Evolutionary conservation across 2,329 filamentous ascomycete species (phyloP), one percentile per base, ranked within the genome.

Genomic region (Piedraia hortae): DNA sequence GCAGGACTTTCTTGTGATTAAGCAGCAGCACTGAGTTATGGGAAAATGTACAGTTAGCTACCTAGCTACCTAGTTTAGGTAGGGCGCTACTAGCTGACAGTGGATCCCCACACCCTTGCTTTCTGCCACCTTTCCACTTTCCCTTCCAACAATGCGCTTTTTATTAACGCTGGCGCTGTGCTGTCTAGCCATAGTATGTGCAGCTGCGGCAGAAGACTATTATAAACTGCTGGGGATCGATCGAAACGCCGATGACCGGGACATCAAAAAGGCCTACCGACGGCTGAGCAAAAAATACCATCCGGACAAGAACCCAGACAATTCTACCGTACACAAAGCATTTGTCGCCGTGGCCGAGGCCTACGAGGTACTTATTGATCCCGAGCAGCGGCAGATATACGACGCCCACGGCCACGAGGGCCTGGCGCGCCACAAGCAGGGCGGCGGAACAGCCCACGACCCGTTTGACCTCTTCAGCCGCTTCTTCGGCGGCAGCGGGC

Each of bases 381-480:
- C 67, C 14, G 67, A 85, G 28, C 65, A 65, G 12, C 74, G 85
- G 35, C 64, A 72, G 34, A 72, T 93, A 38, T 97, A 97, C 56
- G 80, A 97, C 46, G 66, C 78, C 40, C 72, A 89, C 43, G 85
- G 85, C 28, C 73, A 90, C 42, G 82, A 93, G 22, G 85, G 78
- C 12, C 54, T 93, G 22, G 64, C 85, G 39, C 69, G 85, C 41
- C 74, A 72, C 36, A 61, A 75, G 38, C 64, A 72, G 37, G 70
- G 74, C 20, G 61, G 64, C 16, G 53, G 50, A 5, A 50, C 53
- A 14, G 40, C 43, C 4, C 69, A 82, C 43, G 80, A 97, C 41
- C 80, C 85, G 10, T 93, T 93, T 42, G 85, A 97, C 45, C 55
- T 97, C 18, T 97, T 97, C 56, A 78, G 68, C 24, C 71, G 77